phyloP scores from a whole-genome alignment of 2,329 filamentous ascomycete species.

The Apiospora sp. region DNA sequence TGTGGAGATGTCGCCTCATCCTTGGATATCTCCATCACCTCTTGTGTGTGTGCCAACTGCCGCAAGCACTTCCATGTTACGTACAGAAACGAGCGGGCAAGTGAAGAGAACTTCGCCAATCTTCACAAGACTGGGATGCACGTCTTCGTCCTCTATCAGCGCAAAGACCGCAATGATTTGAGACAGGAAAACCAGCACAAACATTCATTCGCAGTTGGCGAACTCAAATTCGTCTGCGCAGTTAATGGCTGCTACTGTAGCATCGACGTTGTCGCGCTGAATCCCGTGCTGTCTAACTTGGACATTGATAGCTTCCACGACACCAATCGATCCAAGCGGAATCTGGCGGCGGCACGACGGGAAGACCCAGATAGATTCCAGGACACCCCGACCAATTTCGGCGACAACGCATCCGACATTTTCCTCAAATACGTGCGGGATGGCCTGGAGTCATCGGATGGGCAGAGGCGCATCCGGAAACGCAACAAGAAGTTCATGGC shows the following conservation, averaged over 20 bases:
- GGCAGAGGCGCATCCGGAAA: slow-evolving; percentile 57
- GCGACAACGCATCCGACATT: slow-evolving; percentile 51
- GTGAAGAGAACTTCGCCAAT: not conserved
- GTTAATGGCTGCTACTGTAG: slow-evolving; percentile 44
- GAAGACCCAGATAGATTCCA: slow-evolving; percentile 58
- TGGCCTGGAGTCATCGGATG: slow-evolving; percentile 48
- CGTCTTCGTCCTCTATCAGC: slow-evolving; percentile 37
- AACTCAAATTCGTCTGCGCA: slow-evolving; percentile 38
- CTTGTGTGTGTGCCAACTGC: slow-evolving; percentile 39
- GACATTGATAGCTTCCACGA: slow-evolving; percentile 57
- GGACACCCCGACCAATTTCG: slow-evolving; percentile 51
- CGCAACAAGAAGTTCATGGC: slow-evolving; percentile 65
- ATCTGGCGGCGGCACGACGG: slow-evolving; percentile 48
- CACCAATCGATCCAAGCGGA: slow-evolving; percentile 50
- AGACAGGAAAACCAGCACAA: slow-evolving; percentile 21
- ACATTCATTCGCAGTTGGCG: slow-evolving; percentile 31
- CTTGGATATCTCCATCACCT: slow-evolving; percentile 33
- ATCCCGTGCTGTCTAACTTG: slow-evolving; percentile 53
- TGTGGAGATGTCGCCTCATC: slow-evolving; percentile 31
- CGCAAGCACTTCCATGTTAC: slow-evolving; percentile 41
- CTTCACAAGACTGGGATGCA: slow-evolving; percentile 36
- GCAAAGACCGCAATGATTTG: slow-evolving; percentile 27
- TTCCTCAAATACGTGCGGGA: slow-evolving; percentile 62
- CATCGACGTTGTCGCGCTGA: slow-evolving; percentile 54
- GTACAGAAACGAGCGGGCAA: slow-evolving; percentile 28